Conservation (phyloP, 495 filamentous ascomycete genomes). For the Aspergillus incahuasiensis region DNA sequence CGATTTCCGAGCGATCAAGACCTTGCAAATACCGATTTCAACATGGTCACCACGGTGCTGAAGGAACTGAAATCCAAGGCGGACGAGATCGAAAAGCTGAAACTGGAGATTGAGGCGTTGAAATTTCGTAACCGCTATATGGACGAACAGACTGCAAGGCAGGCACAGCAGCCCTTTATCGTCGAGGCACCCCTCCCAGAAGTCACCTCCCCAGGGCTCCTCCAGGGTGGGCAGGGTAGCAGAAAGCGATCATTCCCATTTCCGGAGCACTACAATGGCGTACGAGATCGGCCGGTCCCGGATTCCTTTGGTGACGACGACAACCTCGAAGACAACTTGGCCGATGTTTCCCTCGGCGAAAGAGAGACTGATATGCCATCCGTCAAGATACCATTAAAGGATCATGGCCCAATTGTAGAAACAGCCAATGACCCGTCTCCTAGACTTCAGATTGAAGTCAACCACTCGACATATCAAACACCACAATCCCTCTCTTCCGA, state of each 20-base stretch:
- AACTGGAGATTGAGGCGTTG: slow-evolving; percentile 42
- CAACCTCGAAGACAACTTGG: slow-evolving; percentile 28
- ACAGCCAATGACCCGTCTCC: slow-evolving; percentile 11
- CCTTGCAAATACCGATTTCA: slow-evolving; percentile 22
- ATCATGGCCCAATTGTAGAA: not conserved
- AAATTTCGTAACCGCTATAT: slow-evolving; percentile 38
- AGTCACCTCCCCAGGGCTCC: slow-evolving; percentile 35
- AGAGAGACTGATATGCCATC: slow-evolving; percentile 16
- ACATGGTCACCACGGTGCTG: slow-evolving; percentile 43
- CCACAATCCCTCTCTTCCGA: not conserved
- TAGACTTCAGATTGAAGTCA: slow-evolving; percentile 17
- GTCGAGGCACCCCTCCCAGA: slow-evolving; percentile 25
- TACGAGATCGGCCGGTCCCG: slow-evolving; percentile 25
- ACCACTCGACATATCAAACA: slow-evolving; percentile 11
- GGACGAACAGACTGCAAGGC: slow-evolving; percentile 27
- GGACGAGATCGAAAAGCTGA: slow-evolving; percentile 44
- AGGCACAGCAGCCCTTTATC: slow-evolving; percentile 1
- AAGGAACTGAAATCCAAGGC: slow-evolving; percentile 43
- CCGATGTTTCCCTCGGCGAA: slow-evolving; percentile 26
- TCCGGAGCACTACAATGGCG: slow-evolving; percentile 28
- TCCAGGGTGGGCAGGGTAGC: slow-evolving; percentile 35
- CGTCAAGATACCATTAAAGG: slow-evolving; percentile 26
- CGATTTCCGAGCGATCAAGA: slow-evolving; percentile 17
- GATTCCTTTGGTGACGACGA: slow-evolving; percentile 33
- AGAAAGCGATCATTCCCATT: slow-evolving; percentile 37